Percentiles rank a stretch among this genome's conserved stretches.
Conservation (phyloP, 1,284 basidiomycete species). For the Coriolopsis trogii region DNA sequence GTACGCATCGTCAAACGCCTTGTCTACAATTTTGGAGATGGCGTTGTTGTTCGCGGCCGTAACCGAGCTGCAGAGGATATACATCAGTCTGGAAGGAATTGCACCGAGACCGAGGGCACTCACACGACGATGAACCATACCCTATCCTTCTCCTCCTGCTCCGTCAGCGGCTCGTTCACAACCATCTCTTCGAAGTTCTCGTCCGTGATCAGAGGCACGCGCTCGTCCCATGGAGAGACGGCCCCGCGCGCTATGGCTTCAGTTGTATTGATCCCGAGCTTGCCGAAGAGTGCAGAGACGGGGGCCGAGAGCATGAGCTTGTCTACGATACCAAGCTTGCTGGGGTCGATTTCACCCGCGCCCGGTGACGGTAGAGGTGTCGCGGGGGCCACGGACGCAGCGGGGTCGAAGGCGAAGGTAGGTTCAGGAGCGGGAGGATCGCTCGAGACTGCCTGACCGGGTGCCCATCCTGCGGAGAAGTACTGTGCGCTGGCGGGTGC, state of each 20-base stretch:
- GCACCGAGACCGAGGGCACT: no score
- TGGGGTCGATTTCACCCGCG: constrained; percentile 17
- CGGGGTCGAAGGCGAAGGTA: constrained; percentile 25
- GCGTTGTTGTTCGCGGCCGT: constrained; percentile 60
- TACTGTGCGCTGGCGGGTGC: constrained; percentile 60
- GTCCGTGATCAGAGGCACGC: constrained; percentile 76
- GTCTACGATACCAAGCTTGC: constrained; percentile 5
- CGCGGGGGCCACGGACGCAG: constrained; percentile 6
- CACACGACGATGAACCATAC: constrained; percentile 77
- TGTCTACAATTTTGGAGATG: constrained; percentile 68
- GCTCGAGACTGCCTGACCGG: constrained; percentile 57
- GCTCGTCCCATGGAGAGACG: constrained; percentile 62
- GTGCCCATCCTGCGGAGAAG: constrained; percentile 77
- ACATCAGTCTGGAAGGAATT: no score
- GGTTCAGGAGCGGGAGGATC: constrained; percentile 21
- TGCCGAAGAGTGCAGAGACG: constrained; percentile 52
- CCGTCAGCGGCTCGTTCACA: constrained; percentile 60
- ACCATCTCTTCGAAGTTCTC: constrained; percentile 71
- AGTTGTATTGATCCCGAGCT: constrained; percentile 70
- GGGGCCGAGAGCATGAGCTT: constrained; percentile 46
- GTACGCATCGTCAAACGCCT: constrained; percentile 69
- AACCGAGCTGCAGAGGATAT: constrained; percentile 68
- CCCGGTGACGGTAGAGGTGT: constrained; percentile 20
- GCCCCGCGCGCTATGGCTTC: constrained; percentile 50
- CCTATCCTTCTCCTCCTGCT: constrained; percentile 64